Evolutionary conservation across 306 rosid genomes (phyloP).

Genomic region (Begonia masoniana): DNA sequence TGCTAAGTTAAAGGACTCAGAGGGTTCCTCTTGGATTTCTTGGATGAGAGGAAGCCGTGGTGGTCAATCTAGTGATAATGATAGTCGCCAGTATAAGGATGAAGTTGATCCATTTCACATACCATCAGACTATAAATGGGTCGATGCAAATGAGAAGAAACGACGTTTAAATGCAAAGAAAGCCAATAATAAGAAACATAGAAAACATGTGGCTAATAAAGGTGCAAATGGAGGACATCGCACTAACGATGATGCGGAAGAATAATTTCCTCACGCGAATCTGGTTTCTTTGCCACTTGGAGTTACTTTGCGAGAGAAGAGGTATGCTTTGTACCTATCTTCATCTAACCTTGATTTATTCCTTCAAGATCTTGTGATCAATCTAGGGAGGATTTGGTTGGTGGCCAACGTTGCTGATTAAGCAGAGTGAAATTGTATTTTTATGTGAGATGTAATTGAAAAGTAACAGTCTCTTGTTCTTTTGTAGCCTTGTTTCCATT

Average conservation of each 20-base stretch:
- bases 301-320: conserved; percentile 20
- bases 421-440: conserved; percentile 25
- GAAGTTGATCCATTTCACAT: conserved; percentile 84
- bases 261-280: conserved; percentile 19
- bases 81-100: conserved; percentile 73
- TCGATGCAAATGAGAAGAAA: conserved; percentile 89
- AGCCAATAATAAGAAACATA: conserved; percentile 74
- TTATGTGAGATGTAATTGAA: conserved; percentile 35
- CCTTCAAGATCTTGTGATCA: conserved; percentile 31
- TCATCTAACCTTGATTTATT: conserved; percentile 38
- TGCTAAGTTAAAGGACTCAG: conserved; percentile 80
- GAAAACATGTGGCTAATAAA: conserved; percentile 49
- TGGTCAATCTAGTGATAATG: conserved; percentile 80
- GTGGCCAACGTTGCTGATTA: conserved; percentile 33
- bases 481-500: conserved; percentile 23
- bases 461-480: conserved; percentile 35
- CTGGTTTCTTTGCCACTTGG: conserved; percentile 9
- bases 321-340: conserved; percentile 19
- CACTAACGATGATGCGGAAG: conserved; percentile 50
- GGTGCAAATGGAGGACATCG: conserved; percentile 50
- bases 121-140: conserved; percentile 90
- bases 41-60: conserved; percentile 96
- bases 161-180: conserved; percentile 87
- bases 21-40: conserved; percentile 83
- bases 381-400: conserved; percentile 36